Percentiles rank a stretch among this genome's conserved stretches.
phyloP scores from a whole-genome alignment of 805 yeast species.

The Wickerhamomyces bovis region DNA sequence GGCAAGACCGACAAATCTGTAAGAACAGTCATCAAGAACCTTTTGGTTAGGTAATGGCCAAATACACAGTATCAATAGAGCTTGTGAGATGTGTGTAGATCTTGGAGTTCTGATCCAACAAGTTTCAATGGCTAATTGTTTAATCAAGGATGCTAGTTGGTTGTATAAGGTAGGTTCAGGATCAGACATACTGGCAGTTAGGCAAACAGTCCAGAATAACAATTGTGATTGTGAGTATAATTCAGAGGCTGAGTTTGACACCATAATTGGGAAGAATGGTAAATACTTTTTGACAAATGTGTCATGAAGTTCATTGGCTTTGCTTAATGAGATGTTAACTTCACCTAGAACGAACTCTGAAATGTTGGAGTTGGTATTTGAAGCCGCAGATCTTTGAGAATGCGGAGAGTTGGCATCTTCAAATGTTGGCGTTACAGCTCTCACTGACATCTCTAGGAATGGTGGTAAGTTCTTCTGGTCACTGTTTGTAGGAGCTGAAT shows the following conservation, averaged over 20 bases:
- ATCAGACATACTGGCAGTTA: conserved; percentile 80
- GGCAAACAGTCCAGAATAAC: conserved; percentile 85
- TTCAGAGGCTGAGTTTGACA: conserved; percentile 65
- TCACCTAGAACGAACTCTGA: conserved; percentile 73
- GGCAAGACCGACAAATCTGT: conserved; percentile 83
- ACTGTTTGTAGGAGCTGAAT: conserved; percentile 36
- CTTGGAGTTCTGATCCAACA: conserved; percentile 93
- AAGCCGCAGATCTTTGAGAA: conserved; percentile 18
- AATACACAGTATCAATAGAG: conserved; percentile 70
- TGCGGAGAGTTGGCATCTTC: conserved; percentile 15
- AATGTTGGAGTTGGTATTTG: conserved; percentile 27
- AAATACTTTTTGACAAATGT: conserved; percentile 60
- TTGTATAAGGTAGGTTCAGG: conserved; percentile 81
- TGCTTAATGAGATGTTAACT: conserved; percentile 55
- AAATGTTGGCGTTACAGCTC: conserved; percentile 27
- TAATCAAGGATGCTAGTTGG: conserved; percentile 68
- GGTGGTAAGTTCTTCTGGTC: conserved; percentile 34
- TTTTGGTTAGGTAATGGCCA: conserved; percentile 95
- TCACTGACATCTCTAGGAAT: conserved; percentile 35
- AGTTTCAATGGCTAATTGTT: conserved; percentile 83
- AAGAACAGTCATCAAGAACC: conserved; percentile 86
- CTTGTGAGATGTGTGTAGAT: conserved; percentile 90
- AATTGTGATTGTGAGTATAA: conserved; percentile 78
- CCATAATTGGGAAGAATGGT: conserved; percentile 76
- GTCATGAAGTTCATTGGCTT: conserved; percentile 69